Evolutionary conservation across 805 yeast species (phyloP), one percentile per base, ranked within the genome.

Genomic region (Pichia rugopelliculosa): DNA sequence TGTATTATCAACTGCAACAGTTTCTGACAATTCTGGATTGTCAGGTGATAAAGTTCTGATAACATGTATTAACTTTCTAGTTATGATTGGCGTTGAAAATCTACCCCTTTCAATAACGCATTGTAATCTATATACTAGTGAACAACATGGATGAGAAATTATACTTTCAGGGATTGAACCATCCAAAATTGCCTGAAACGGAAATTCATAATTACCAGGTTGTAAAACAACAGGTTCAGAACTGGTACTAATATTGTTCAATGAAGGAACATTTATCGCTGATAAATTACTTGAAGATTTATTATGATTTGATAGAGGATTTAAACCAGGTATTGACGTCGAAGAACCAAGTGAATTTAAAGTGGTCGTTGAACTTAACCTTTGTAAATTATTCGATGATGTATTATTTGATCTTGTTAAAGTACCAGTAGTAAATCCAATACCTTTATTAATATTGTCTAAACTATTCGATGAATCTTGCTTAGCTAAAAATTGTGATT

Each of bases 1-100:
- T 1, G 90, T 82, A 62, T 91, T 91, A 60, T 89, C 96, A 27
- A 91, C 95, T 0, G 95, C 87, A 56, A 90, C 86, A 0, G 98
- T 87, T 64, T 91, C 97, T 0, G 95, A 76, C 22, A 89, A 71
- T 58, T 93, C 98, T 4, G 86, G 76, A 1, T 95, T 77, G 63
- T 91, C 98, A 0, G 95, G 77, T 2, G 96, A 81, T 50, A 91
- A 68, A 0, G 98, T 91, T 58, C 99, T 75, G 11, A 93, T 79
- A 10, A 93, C 80, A 51, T 96, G 78, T 3, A 93, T 53, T 58
- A 82, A 88, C 64, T 81, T 86, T 56, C 79, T 81, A 17, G 89
- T 74, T 8, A 72, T 59, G 55, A 91, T 64, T 48, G 81, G 80
- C 51, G 75, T 76, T 44, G 82, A 76, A 58, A 86, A 85, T 47